phyloP scores from a whole-genome alignment of 2,329 filamentous ascomycete genomes.

The Metarhizium album region DNA sequence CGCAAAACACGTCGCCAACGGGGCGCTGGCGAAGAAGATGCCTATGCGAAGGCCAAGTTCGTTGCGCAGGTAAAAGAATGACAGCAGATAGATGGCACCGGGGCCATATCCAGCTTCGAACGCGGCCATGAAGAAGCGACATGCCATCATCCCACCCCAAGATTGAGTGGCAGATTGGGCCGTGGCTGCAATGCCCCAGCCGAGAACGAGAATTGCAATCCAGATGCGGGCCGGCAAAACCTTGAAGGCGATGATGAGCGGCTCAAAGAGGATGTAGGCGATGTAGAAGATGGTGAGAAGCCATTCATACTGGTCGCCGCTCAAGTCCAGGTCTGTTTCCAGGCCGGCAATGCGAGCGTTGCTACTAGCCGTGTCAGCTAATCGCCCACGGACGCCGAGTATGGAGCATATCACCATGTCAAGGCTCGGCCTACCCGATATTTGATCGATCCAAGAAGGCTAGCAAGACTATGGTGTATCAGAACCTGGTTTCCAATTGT shows the following conservation, averaged over 20 bases:
- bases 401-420: background rate
- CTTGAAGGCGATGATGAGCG: conserved; percentile 8
- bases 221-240: conserved; percentile 5
- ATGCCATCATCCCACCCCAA: conserved; percentile 32
- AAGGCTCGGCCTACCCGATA: conserved; percentile 1
- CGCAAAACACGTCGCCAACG: conserved; percentile 56
- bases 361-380: background rate
- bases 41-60: conserved; percentile 22
- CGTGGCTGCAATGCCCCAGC: conserved; percentile 14
- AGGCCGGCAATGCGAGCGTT: conserved; percentile 15
- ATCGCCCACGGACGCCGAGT: background rate
- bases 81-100: conserved; percentile 22
- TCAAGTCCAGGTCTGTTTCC: conserved; percentile 11
- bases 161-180: conserved; percentile 33
- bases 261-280: conserved; percentile 10
- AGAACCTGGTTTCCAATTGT: background rate
- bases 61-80: conserved; percentile 25
- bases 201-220: conserved; percentile 5
- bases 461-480: background rate
- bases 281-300: conserved; percentile 16
- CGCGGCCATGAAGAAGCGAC: conserved; percentile 29
- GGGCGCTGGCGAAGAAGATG: conserved; percentile 44
- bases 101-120: conserved; percentile 22
- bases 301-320: conserved; percentile 11
- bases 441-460: conserved; percentile 7